Conservation (phyloP, 805 yeast genomes). For the Wickerhamiella kurtzmanii region DNA sequence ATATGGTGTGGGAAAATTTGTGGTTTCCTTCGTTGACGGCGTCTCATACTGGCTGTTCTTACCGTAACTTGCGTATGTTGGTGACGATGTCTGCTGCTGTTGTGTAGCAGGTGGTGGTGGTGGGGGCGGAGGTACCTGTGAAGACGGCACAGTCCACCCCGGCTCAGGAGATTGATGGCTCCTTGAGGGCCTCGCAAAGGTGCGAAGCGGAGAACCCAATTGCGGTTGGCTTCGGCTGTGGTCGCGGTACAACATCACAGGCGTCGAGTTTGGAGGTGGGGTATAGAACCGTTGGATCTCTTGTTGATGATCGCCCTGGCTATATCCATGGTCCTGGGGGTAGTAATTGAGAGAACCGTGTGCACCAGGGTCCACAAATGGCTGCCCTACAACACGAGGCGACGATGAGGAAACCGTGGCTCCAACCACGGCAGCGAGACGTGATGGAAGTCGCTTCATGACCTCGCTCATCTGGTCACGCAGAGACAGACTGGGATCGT, state of each 20-base stretch:
- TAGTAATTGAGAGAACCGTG: background rate
- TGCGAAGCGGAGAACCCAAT: background rate
- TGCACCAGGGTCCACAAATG: background rate
- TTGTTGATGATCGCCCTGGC: background rate
- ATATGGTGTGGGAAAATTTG: background rate
- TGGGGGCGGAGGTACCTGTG: too few relatives aligned
- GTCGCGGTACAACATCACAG: background rate
- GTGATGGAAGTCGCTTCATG: constrained; percentile 8
- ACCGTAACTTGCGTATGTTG: background rate
- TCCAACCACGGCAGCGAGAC: background rate
- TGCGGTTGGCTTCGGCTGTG: background rate
- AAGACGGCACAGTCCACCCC: background rate
- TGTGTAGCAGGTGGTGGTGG: too few relatives aligned
- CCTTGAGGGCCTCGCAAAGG: too few relatives aligned
- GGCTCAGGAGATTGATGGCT: background rate
- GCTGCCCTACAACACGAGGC: background rate
- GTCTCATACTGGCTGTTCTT: background rate
- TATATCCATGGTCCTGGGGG: background rate
- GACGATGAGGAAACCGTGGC: background rate
- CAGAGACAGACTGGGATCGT: constrained; percentile 31
- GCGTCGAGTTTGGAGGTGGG: background rate
- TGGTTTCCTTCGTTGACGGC: background rate
- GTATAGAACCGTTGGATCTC: background rate
- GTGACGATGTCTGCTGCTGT: too few relatives aligned
- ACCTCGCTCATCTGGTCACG: constrained; percentile 21